Conservation (phyloP, 805 yeast species). For the Pichia pseudocactophila region DNA sequence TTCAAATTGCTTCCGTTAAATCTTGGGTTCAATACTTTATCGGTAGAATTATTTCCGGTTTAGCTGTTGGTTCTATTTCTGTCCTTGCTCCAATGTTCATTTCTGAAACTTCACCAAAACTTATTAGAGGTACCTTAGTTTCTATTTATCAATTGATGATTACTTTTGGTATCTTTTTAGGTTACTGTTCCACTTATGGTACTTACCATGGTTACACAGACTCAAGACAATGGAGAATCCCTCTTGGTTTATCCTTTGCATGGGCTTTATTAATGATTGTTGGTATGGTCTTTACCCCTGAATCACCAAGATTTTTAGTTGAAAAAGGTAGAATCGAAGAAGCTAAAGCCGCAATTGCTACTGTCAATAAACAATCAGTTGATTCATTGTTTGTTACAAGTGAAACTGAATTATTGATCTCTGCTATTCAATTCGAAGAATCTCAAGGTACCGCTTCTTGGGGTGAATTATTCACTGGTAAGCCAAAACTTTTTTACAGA, state of each 20-base stretch:
- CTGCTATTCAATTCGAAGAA: conserved; percentile 53
- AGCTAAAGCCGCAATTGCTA: conserved; percentile 47
- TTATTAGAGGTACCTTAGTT: conserved; percentile 62
- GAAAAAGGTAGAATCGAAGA: conserved; percentile 41
- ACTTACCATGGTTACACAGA: conserved; percentile 41
- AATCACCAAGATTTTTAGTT: conserved; percentile 58
- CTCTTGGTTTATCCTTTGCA: conserved; percentile 42
- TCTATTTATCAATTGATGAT: conserved; percentile 63
- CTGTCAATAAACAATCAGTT: conserved; percentile 43
- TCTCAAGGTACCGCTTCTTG: conserved; percentile 59
- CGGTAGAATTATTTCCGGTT: conserved; percentile 52
- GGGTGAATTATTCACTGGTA: conserved; percentile 54
- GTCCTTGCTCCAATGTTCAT: conserved; percentile 51
- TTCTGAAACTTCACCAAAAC: conserved; percentile 63
- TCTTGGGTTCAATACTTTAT: conserved; percentile 57
- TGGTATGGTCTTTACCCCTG: conserved; percentile 56
- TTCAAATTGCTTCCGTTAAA: conserved; percentile 47
- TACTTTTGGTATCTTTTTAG: conserved; percentile 62
- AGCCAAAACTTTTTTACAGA: conserved; percentile 52
- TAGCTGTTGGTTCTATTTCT: conserved; percentile 47
- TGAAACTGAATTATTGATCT: conserved; percentile 46
- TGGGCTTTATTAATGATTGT: conserved; percentile 43
- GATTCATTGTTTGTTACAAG: conserved; percentile 48
- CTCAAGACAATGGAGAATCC: conserved; percentile 61
- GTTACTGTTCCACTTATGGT: conserved; percentile 60